Conservation (phyloP, 1,284 basidiomycete species). For the Melanopsichium pennsylvanicum region DNA sequence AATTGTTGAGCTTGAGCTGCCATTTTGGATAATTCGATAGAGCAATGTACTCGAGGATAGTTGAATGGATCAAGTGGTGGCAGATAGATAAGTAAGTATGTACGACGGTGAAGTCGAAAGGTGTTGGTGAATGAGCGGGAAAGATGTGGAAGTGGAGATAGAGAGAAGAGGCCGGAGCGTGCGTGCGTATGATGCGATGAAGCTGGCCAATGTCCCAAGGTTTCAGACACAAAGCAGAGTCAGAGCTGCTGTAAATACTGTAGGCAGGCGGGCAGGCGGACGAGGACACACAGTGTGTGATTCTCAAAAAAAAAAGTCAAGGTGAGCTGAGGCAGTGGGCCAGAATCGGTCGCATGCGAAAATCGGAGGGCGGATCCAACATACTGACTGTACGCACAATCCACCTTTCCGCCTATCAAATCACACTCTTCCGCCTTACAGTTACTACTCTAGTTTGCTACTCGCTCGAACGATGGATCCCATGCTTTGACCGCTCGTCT, state of each 20-base stretch:
- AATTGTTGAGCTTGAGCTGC: constrained; percentile 59
- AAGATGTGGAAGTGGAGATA: constrained; percentile 1
- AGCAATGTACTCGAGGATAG: constrained; percentile 7
- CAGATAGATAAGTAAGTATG: neutral
- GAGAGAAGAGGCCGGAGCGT: no score
- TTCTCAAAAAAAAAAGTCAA: no score
- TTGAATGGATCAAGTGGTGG: neutral
- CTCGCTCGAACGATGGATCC: no score
- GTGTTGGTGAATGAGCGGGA: neutral
- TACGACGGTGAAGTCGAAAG: constrained; percentile 15
- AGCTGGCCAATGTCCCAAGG: no score
- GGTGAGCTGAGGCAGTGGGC: neutral
- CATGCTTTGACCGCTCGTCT: no score
- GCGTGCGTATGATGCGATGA: no score
- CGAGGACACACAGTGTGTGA: no score
- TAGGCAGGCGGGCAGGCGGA: no score
- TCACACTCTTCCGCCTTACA: neutral
- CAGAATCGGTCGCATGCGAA: constrained; percentile 7
- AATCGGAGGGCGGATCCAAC: constrained; percentile 12
- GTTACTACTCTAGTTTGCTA: no score
- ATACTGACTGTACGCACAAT: constrained; percentile 4
- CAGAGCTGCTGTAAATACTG: no score
- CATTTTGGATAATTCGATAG: constrained; percentile 32
- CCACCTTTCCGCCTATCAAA: neutral
- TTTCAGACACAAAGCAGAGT: no score